phyloP scores from a whole-genome alignment of 495 filamentous ascomycete species.

The Lasiosphaeria miniovina region DNA sequence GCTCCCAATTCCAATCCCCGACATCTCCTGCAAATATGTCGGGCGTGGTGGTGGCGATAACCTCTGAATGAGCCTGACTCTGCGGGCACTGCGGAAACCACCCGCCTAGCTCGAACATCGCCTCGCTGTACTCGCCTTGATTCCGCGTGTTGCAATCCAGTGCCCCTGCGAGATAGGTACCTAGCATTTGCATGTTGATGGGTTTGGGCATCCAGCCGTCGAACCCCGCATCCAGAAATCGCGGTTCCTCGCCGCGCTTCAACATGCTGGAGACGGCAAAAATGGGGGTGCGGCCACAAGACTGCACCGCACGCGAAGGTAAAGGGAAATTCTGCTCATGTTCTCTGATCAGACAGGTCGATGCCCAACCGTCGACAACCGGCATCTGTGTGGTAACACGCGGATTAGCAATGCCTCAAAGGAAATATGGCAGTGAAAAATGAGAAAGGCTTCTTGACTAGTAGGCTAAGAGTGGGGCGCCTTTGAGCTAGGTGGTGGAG shows the following conservation, averaged over 20 bases:
- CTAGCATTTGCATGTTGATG: conserved; percentile 54
- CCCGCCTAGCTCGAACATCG: conserved; percentile 20
- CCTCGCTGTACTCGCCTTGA: conserved; percentile 14
- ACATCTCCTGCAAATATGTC: too few relatives aligned
- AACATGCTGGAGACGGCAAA: conserved; percentile 25
- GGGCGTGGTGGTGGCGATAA: too few relatives aligned
- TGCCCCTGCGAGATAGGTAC: conserved; percentile 14
- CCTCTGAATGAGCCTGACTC: not conserved
- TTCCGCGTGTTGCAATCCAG: conserved; percentile 9
- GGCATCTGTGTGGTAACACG: conserved; percentile 17
- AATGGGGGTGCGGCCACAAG: conserved; percentile 20
- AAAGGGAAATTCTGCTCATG: conserved; percentile 15
- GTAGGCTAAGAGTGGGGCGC: too few relatives aligned
- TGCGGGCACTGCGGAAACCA: conserved; percentile 15
- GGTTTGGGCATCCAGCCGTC: conserved; percentile 78
- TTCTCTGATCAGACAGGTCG: conserved; percentile 18
- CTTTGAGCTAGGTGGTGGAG: too few relatives aligned
- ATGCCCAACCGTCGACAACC: conserved; percentile 22
- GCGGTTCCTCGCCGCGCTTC: conserved; percentile 19
- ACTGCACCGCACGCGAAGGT: conserved; percentile 20
- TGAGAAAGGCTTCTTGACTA: too few relatives aligned
- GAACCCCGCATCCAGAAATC: conserved; percentile 31
- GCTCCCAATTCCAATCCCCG: too few relatives aligned
- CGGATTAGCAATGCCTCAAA: not conserved
- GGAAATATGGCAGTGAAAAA: not conserved